phyloP scores from a whole-genome alignment of 2,329 filamentous ascomycete species.

The Penicillium polonicum region DNA sequence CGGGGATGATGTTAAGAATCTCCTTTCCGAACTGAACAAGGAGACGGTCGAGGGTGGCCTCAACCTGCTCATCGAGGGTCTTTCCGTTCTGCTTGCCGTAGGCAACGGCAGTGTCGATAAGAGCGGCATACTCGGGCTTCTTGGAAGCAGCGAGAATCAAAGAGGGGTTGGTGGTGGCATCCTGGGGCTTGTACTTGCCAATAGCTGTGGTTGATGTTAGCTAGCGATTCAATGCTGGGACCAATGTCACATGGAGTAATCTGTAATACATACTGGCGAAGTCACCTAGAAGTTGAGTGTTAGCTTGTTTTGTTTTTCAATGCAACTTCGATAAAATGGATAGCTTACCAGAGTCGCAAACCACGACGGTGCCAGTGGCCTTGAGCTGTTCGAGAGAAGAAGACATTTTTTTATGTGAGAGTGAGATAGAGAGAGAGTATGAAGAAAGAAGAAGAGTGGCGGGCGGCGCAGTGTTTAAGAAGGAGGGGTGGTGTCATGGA shows the following conservation, averaged over 20 bases:
- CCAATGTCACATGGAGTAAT: constrained; percentile 12
- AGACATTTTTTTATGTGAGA: constrained; percentile 60
- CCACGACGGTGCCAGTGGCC: constrained; percentile 91
- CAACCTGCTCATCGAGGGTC: constrained; percentile 76
- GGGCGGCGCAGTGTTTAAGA: constrained; percentile 25
- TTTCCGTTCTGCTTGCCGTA: constrained; percentile 77
- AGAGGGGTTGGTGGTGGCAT: constrained; percentile 99
- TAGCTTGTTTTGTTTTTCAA: constrained; percentile 25
- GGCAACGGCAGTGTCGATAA: constrained; percentile 81
- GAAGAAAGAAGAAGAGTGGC: constrained; percentile 18
- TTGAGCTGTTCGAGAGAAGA: constrained; percentile 96
- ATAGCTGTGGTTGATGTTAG: constrained; percentile 63
- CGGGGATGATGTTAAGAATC: constrained; percentile 94
- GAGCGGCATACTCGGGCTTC: constrained; percentile 91
- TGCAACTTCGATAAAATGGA: neutral
- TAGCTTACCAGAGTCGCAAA: constrained; percentile 87
- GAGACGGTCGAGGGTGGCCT: constrained; percentile 85
- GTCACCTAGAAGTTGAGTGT: constrained; percentile 57
- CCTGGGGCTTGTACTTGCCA: constrained; percentile 99
- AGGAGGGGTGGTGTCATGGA: constrained; percentile 20
- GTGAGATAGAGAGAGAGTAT: constrained; percentile 18
- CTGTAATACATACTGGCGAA: constrained; percentile 65
- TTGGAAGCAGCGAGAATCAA: constrained; percentile 97
- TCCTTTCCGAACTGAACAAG: constrained; percentile 97
- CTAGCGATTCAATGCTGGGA: neutral